Base-by-base conservation (phyloP, 805 yeast genomes). In the Hanseniaspora singularis region DNA sequence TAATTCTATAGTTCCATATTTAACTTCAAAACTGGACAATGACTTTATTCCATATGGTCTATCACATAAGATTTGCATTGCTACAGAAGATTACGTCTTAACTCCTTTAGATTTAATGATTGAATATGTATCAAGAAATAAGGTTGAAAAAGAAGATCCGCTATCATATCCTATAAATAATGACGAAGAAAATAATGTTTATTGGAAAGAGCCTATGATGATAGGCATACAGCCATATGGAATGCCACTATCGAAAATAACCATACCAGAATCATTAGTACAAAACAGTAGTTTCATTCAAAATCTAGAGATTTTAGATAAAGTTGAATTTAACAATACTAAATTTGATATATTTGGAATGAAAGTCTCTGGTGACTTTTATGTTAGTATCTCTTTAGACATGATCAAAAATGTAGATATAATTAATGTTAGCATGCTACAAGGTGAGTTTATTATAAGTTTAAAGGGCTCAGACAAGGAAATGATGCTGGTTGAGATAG, bases 21-120 rank as follows among this genome's bases (percentile, higher is more conserved):
- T 44, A 3, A 18, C 19, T 15, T 27, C 37, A 6, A 10, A 24
- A 9, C 27, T 44, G 9, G 31, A 18, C 3, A 20, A 36, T 4
- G 10, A 31, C 14, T 44, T 44, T n/a, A 44, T 44, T 14, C 48
- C 48, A 9, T 30, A 31, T 9, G 41, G 37, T 8, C 24, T 44
- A n/a, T 44, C 48, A 16, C 48, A 44, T 19, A 38, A 26, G 10
- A 31, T 44, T 8, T 44, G 48, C 16, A 32, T 19, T 11, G 48
- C 48, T 4, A 44, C 41, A 4, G 48, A 44, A 26, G 38, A 36
- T 2, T 44, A 37, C 31, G 48, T 44, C 11, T 18, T 44, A 18
- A 44, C 48, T 2, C 48, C 48, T 9, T 26, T 44, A 8, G 48
- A 44, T 19, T 37, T 44, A 27, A 31, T 44, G 48, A 44, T 44